Evolutionary conservation across 306 rosid genomes (phyloP).

Genomic region (Sphenostylis stenocarpa): DNA sequence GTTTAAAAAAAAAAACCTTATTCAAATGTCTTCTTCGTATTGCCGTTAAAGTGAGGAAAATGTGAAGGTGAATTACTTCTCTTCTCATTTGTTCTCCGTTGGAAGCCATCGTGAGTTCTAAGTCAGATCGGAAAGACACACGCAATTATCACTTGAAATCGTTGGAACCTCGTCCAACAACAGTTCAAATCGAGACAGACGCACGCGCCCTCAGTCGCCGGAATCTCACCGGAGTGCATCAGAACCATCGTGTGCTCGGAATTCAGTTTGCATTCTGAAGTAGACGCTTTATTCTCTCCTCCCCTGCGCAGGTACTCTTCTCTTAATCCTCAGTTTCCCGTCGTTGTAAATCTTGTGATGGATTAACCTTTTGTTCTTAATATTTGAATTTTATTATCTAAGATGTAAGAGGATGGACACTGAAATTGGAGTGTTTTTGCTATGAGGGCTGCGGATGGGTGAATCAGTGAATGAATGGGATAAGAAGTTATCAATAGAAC

Average conservation of each 20-base stretch:
- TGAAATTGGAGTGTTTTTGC: background rate
- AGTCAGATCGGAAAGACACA: background rate
- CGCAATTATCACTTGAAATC: background rate
- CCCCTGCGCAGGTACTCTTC: background rate
- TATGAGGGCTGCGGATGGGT: background rate
- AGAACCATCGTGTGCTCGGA: background rate
- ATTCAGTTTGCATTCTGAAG: background rate
- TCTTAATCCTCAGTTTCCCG: background rate
- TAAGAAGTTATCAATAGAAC: background rate
- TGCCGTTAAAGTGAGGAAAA: background rate
- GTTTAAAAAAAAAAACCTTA: background rate
- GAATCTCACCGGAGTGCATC: background rate
- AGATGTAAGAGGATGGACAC: background rate
- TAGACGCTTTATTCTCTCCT: background rate
- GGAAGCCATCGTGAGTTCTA: background rate
- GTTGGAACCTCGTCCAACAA: background rate
- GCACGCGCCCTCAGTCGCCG: background rate
- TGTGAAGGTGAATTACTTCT: background rate
- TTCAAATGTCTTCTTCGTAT: background rate
- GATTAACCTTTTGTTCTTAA: background rate
- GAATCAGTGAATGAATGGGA: background rate
- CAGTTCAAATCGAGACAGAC: background rate
- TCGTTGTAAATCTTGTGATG: background rate
- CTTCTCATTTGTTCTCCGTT: background rate
- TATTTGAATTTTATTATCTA: background rate